Percentiles rank a stretch among this genome's conserved stretches.
phyloP scores from a whole-genome alignment of 179 eudicot genomes.

The Sideroxylon spinosum region DNA sequence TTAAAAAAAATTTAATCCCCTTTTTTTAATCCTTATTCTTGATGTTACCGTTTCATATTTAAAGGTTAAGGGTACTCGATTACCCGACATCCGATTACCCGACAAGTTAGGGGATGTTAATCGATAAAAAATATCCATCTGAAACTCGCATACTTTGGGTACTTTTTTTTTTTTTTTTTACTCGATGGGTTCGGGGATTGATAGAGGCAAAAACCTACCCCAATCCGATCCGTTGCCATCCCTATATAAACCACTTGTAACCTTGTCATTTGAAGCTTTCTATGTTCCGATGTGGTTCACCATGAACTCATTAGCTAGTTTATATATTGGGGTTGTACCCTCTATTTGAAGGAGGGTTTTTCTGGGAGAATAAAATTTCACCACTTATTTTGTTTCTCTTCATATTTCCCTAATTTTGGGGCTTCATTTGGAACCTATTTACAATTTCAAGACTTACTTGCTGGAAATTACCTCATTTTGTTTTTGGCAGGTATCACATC shows the following conservation, averaged over 20 bases:
- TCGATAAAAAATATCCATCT: too few relatives aligned
- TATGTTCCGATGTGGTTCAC: not conserved
- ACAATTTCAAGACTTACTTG: not conserved
- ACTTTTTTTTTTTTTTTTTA: too few relatives aligned
- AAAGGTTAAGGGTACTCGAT: too few relatives aligned
- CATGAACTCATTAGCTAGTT: not conserved
- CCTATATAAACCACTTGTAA: conserved; percentile 3
- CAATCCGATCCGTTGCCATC: too few relatives aligned
- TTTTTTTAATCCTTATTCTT: too few relatives aligned
- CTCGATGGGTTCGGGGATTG: too few relatives aligned
- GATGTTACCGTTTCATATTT: too few relatives aligned
- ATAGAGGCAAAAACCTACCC: too few relatives aligned
- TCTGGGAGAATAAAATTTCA: not conserved
- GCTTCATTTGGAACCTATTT: not conserved
- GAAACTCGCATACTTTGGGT: too few relatives aligned
- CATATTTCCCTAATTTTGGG: not conserved
- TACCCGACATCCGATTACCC: too few relatives aligned
- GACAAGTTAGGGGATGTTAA: too few relatives aligned
- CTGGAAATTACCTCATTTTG: not conserved
- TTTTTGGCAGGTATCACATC: not conserved
- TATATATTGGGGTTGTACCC: not conserved
- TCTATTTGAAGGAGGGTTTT: not conserved
- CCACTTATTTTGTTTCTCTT: not conserved
- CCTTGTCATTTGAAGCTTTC: not conserved
- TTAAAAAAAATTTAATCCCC: too few relatives aligned